Base-by-base conservation (phyloP, 176 grass and related monocot genomes). In the Eragrostis curvula region DNA sequence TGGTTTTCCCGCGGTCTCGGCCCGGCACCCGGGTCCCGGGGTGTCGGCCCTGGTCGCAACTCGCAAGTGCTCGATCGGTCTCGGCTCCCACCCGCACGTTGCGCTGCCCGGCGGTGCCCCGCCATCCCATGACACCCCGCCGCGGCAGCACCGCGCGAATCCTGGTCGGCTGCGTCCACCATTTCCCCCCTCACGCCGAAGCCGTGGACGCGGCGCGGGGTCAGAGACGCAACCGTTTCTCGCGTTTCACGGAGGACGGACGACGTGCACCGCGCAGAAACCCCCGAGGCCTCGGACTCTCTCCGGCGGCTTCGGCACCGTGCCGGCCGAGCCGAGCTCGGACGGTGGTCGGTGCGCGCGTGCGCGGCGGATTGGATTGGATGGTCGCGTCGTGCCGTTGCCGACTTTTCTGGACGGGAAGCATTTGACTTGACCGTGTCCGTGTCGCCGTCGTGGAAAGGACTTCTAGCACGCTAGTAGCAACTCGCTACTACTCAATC, bases 21-120 rank as follows among this genome's bases (percentile, higher is more conserved):
- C 62, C 41, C 56, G 27, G 80, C 64, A 39, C 36, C 39, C 28
- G 61, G 81, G 81, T 0, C 81, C 87, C 52, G 43, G 24, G 50
- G 62, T 89, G 81, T 74, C 81, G 49, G 50, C 49, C 44, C 43
- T 17, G 42, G 61, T 7, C 28, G n/a, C 42, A n/a, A n/a, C n/a
- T 11, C n/a, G 1, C 46, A 44, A 36, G 32, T 36, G 32, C 32
- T 36, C 32, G 32, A 4, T 36, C 32, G 32, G 32, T 36, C 32
- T 36, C 32, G 32, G 32, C 14, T 17, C 5, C 30, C 44, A 66
- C 8, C 65, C 81, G 63, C 87, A 89, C 87, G 83, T 71, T 57
- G 47, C 70, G 60, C 60, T 89, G 87, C 87, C 45, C 82, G 70
- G 52, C 71, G 32, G 43, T 89, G 82, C 68, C 87, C 44, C 41